phyloP scores from a whole-genome alignment of 805 yeast species.

The Barnettozyma populi region DNA sequence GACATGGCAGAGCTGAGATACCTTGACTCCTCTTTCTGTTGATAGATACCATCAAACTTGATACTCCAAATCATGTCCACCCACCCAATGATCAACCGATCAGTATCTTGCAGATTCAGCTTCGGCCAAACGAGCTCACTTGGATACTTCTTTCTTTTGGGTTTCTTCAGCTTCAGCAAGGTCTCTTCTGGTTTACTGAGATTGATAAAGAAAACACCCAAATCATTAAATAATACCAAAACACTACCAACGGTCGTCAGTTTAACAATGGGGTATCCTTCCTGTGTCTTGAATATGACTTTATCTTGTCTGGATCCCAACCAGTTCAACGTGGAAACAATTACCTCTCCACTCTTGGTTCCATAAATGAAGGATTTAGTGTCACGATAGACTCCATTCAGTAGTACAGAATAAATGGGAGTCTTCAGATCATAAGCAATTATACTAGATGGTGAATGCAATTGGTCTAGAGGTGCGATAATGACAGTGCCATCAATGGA shows the following conservation, averaged over 20 bases:
- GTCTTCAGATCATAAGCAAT: slow-evolving; percentile 77
- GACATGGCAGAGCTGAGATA: slow-evolving; percentile 31
- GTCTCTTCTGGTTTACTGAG: slow-evolving; percentile 39
- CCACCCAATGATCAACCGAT: slow-evolving; percentile 78
- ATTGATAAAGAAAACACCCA: slow-evolving; percentile 69
- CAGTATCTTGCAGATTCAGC: slow-evolving; percentile 57
- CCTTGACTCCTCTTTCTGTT: slow-evolving; percentile 8
- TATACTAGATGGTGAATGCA: slow-evolving; percentile 16
- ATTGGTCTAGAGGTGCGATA: slow-evolving; percentile 52
- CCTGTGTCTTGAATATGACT: slow-evolving; percentile 41
- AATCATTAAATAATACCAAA: slow-evolving; percentile 78
- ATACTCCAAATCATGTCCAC: slow-evolving; percentile 69
- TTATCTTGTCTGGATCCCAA: slow-evolving; percentile 74
- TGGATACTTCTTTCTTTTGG: slow-evolving; percentile 42
- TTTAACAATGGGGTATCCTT: slow-evolving; percentile 66
- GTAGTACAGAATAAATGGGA: slow-evolving; percentile 81
- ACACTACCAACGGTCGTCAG: slow-evolving; percentile 59
- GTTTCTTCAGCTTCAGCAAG: slow-evolving; percentile 50
- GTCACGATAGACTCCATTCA: slow-evolving; percentile 62
- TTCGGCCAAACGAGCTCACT: slow-evolving; percentile 86
- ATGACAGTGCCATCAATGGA: slow-evolving; percentile 94
- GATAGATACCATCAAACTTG: slow-evolving; percentile 32
- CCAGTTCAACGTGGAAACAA: slow-evolving; percentile 79
- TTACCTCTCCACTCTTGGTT: slow-evolving; percentile 82
- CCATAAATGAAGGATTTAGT: slow-evolving; percentile 74